These are phyloP conservation scores for Mycena citricolor DNA, from an alignment of 1,284 basidiomycete species.

Conservation along the genomic window DNA sequence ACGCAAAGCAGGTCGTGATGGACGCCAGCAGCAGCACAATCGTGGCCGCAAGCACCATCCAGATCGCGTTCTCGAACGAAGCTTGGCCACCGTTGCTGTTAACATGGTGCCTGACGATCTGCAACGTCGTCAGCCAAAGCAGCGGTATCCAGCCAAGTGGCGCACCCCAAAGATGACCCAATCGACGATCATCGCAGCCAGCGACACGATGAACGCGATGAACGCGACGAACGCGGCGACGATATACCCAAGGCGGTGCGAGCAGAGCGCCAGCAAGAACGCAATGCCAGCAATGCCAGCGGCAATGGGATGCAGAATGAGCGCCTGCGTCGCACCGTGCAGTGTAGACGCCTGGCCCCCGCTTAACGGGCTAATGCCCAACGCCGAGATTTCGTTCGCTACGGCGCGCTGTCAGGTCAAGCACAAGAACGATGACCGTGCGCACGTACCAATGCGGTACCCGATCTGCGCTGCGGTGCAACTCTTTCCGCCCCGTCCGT, in stretches of 20 bases:
- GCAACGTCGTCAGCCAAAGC: too few species aligned
- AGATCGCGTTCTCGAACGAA: slow-evolving; percentile 20
- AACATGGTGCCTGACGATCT: slow-evolving; percentile 19
- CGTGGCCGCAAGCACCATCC: slow-evolving; percentile 23
- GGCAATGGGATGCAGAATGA: slow-evolving; percentile 23
- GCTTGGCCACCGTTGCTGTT: slow-evolving; percentile 10
- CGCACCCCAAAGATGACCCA: slow-evolving; percentile 22
- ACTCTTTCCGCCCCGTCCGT: slow-evolving; percentile 10
- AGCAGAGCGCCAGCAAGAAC: slow-evolving; percentile 18
- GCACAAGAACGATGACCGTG: background rate
- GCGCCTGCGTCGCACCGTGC: slow-evolving; percentile 17
- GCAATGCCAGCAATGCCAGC: slow-evolving; percentile 23
- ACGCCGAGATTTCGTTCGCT: slow-evolving; percentile 18
- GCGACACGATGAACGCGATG: slow-evolving; percentile 20
- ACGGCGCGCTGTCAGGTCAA: background rate
- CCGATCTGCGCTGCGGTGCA: slow-evolving; percentile 20
- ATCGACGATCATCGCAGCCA: slow-evolving; percentile 20
- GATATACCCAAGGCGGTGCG: slow-evolving; percentile 23
- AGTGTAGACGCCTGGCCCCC: slow-evolving; percentile 6
- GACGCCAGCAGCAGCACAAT: slow-evolving; percentile 23
- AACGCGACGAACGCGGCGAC: slow-evolving; percentile 19
- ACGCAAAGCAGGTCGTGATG: slow-evolving; percentile 24
- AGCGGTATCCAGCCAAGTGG: too few species aligned
- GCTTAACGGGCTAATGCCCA: slow-evolving; percentile 16
- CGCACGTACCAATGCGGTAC: slow-evolving; percentile 18